Conservation (phyloP, 2,329 filamentous ascomycete species). For the Lachnellula subtilissima region DNA sequence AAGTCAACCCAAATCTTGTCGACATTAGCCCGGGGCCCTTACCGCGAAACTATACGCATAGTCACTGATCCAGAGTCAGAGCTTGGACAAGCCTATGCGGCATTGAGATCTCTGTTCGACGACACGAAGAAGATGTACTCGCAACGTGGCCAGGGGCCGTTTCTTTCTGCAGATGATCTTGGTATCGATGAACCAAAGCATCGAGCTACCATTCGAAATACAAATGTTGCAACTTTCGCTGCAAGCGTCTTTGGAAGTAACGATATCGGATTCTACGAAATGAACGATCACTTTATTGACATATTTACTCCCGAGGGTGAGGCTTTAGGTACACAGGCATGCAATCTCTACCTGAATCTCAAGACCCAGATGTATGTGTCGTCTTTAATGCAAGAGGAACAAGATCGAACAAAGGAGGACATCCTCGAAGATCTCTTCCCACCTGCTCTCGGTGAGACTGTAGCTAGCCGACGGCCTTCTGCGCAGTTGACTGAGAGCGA, state of each 20-base stretch:
- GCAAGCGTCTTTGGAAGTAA: slow-evolving; percentile 59
- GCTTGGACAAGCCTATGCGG: slow-evolving; percentile 56
- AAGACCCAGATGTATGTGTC: slow-evolving; percentile 66
- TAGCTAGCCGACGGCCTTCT: slow-evolving; percentile 50
- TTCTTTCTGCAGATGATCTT: slow-evolving; percentile 49
- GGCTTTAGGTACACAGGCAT: slow-evolving; percentile 54
- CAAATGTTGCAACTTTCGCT: slow-evolving; percentile 61
- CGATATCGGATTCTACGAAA: slow-evolving; percentile 58
- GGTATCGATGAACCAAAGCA: slow-evolving; percentile 47
- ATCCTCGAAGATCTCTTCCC: slow-evolving; percentile 58
- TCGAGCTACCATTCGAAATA: slow-evolving; percentile 56
- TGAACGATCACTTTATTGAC: slow-evolving; percentile 59
- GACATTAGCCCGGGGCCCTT: slow-evolving; percentile 51
- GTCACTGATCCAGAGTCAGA: slow-evolving; percentile 51
- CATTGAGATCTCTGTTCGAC: slow-evolving; percentile 57
- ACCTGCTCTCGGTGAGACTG: slow-evolving; percentile 46
- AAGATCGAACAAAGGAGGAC: slow-evolving; percentile 43
- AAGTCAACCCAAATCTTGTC: slow-evolving; percentile 56
- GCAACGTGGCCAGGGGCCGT: slow-evolving; percentile 38
- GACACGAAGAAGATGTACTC: slow-evolving; percentile 59
- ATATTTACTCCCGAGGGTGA: slow-evolving; percentile 58
- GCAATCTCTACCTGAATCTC: slow-evolving; percentile 56
- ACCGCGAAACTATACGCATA: slow-evolving; percentile 51
- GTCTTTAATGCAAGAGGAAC: slow-evolving; percentile 51
- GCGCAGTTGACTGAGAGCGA: slow-evolving; percentile 53